A percentile compares a stretch with the other conserved stretches of the same genome.
Conservation (phyloP, 1,139 yeast species). For the Candida pseudocylindracea region DNA sequence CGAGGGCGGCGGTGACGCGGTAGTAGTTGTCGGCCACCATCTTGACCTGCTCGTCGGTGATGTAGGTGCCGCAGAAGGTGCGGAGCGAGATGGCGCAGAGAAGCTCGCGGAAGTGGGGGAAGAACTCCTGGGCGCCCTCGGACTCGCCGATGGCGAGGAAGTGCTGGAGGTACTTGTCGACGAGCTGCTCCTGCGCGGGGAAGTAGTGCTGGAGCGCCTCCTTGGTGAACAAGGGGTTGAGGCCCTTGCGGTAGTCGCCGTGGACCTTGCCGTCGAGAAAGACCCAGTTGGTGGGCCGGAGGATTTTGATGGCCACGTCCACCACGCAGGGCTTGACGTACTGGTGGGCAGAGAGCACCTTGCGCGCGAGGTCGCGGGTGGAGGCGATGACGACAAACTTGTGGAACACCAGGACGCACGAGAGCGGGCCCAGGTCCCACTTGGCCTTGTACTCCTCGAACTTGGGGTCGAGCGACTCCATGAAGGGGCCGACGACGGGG, state of each 20-base stretch:
- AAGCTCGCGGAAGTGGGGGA: slow-evolving; percentile 82
- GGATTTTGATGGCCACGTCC: slow-evolving; percentile 81
- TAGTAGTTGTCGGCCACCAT: slow-evolving; percentile 81
- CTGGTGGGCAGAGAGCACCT: slow-evolving; percentile 63
- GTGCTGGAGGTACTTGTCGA: slow-evolving; percentile 55
- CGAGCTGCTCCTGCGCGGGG: slow-evolving; percentile 64
- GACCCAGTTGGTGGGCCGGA: slow-evolving; percentile 95
- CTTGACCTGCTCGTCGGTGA: slow-evolving; percentile 74
- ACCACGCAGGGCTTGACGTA: slow-evolving; percentile 95
- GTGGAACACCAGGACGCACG: slow-evolving; percentile 94
- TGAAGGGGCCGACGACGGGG: slow-evolving; percentile 92
- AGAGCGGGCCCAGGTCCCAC: slow-evolving; percentile 86
- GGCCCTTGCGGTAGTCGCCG: slow-evolving; percentile 73
- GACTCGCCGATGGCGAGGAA: slow-evolving; percentile 21
- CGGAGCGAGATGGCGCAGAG: slow-evolving; percentile 85
- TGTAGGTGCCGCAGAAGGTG: slow-evolving; percentile 90
- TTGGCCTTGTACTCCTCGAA: slow-evolving; percentile 82
- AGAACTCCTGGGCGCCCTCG: slow-evolving; percentile 48
- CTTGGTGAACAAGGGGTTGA: slow-evolving; percentile 75
- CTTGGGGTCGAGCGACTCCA: slow-evolving; percentile 91
- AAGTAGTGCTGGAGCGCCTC: slow-evolving; percentile 66
- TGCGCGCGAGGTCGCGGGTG: slow-evolving; percentile 74
- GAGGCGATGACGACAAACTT: slow-evolving; percentile 94
- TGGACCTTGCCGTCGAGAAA: slow-evolving; percentile 92
- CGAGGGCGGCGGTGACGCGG: slow-evolving; percentile 83